Evolutionary conservation across 2,329 filamentous ascomycete genomes (phyloP), one percentile per base, ranked within the genome.

Genomic region (Penicillium italicum): DNA sequence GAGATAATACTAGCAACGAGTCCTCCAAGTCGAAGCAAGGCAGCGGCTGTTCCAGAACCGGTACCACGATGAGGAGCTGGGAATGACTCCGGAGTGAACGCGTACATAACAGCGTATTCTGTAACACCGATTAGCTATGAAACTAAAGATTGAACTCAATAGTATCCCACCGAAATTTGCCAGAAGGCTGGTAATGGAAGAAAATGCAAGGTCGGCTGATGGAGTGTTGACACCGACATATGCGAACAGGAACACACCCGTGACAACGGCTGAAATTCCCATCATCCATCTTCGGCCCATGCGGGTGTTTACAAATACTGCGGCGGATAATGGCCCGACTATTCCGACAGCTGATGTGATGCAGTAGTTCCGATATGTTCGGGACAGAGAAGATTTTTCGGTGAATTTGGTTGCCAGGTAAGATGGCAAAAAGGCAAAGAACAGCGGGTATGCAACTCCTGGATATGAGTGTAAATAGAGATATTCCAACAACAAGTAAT

Each of bases 361-460:
- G 42, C 66, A 68, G 55, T 68, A 67, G 52, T 67, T 62, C 1
- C 63, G 58, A 40, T 68, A 68, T 12, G 66, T 68, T 1, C 59
- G 50, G 34, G 57, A 48, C 1, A 67, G 52, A 1, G 65, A 67
- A 3, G 57, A 55, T 49, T 56, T 14, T 16, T 72, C 63, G 2
- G 66, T 66, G 46, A 69, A 72, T 50, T 75, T 72, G 8, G 69
- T 75, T 18, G 72, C 71, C 7, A 79, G 70, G 53, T 79, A 80
- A 0, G 74, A 77, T 1, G 77, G 76, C 46, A 79, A 74, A 51
- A 79, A 79, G 42, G 73, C 74, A 61, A 77, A 77, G 62, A 77
- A 79, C 0, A 80, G 68, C 5, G 77, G 77, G 59, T 79, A 79
- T 1, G 74, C 76, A 22, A 79, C 72, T n/a, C 76, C 77, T 66